Base-by-base conservation (phyloP, 768 basidiomycete genomes). In the Candolleomyces eurysporus region DNA sequence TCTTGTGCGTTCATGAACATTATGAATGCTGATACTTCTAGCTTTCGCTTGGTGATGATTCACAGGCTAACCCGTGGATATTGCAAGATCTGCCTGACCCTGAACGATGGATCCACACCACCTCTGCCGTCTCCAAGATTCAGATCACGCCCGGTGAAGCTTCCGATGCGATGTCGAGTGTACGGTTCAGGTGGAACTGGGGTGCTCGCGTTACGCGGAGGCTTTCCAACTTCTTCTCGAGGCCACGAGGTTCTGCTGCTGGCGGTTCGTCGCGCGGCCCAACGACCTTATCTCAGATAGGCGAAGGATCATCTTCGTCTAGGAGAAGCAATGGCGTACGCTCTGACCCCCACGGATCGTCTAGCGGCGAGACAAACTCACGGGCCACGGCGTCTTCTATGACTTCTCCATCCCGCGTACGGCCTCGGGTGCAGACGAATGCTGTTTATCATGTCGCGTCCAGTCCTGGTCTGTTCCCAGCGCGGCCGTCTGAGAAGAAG, bases 121-220 rank as follows among this genome's bases (percentile, higher is more conserved):
- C 79, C 1, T 74, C 74, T 13, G 76, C 78, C 36, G 54, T 49
- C 14, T 48, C 58, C 2, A 68, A 65, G 19, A 68, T 71, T 31
- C 73, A 71, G 60, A 87, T 96, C 22, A 88, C 91, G 0, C 82
- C 84, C n/a, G 83, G 84, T 49, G 96, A 97, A 64, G 86, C 92
- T 3, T 81, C 82, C 17, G 85, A 84, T 32, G 95, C 90, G 21
- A 85, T 92, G 81, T 85, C 86, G 9, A 69, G 75, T 0, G 82
- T 89, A 5, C 83, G 77, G 62, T 91, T 89, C 69, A 80, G 80
- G 56, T 88, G 84, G 84, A 77, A 81, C 22, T 81, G 82, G 81
- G 79, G 82, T 48, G 78, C 76, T 66, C 72, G 57, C 65, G 66
- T 80, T 42, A 71, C 73, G 5, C 69, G 73, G 43, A 74, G 83